Evolutionary conservation across 2,329 filamentous ascomycete genomes (phyloP), one percentile per base, ranked within the genome.

Genomic region (Exutisphaerella laricina): DNA sequence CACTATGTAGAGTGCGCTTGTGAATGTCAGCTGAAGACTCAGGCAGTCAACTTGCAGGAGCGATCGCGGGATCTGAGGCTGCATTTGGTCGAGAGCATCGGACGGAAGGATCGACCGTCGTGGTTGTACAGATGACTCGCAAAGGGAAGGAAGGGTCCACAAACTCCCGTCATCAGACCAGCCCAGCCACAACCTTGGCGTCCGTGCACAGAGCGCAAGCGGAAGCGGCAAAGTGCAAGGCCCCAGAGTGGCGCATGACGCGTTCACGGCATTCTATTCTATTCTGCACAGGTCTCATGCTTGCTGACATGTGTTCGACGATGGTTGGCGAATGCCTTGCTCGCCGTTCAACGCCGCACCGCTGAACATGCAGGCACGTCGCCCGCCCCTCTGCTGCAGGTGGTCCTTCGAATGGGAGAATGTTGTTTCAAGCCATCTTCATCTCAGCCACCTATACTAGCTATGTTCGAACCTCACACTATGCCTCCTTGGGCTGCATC

Each of bases 1-100:
- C 39, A 47, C 43, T 43, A 46, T 48, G 46, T 51, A 48, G 43
- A 18, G 22, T 33, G 20, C 21, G 38, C 26, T 28, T 9, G 39
- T 18, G 23, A 22, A 31, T 41, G 49, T 52, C 50, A 52, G 50
- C 41, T 46, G 48, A 50, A 47, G 48, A 48, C 29, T 53, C 45
- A 48, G 48, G 50, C 50, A 50, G 43, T 40, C 45, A 46, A 48
- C 37, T 39, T 17, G 26, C 41, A 42, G 23, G 41, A 45, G 35
- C 42, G 46, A 42, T 38, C 39, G 39, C 29, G 25, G 17, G 26
- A 31, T 29, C 6, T 23, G 30, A 10, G 13, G 12, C 14, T 21
- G 35, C 20, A 12, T 23, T 17, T 23, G 16, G 33, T 20, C n/a
- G 16, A 35, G 33, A n/a, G n/a, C n/a, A n/a, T n/a, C n/a, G n/a